Base-by-base conservation (phyloP, 2,329 filamentous ascomycete species). In the Xylaria sp. region DNA sequence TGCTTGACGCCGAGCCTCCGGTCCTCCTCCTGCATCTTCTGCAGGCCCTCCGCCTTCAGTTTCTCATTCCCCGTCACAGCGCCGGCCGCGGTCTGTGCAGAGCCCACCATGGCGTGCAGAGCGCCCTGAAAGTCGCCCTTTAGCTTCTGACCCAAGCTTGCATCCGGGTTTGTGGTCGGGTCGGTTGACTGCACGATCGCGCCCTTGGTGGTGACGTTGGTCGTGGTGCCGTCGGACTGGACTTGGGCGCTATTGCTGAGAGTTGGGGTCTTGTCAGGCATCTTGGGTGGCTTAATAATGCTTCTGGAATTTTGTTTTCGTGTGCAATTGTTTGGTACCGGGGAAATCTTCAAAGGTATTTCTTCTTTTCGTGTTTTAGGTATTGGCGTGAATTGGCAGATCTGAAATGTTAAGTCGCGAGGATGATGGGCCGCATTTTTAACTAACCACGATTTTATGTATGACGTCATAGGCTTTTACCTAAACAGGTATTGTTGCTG, bases 1-100 rank as follows among this genome's bases (percentile, higher is more conserved):
- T 51, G 48, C 48, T 51, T 51, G 48, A 51, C 48, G 15, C 23
- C 48, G 48, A 51, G 48, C 15, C 48, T 51, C 48, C 17, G 48
- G 48, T 51, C 48, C 48, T 51, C 48, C 1, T 51, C 48, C 6
- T 51, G 48, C 48, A 51, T 51, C 48, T 51, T 51, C 23, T 31
- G 23, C 48, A 51, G 48, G 48, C 48, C 48, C 48, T 51, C 10
- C 6, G 23, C 48, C 48, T 51, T 51, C 48, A 28, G 15, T 23
- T 51, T 31, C 48, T 51, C 23, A 13, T 51, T 51, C 13, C 48
- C 48, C 23, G 48, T 51, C 4, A 51, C 26, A 9, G 48, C 48
- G 26, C 46, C 48, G 26, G 26, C 23, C 10, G 48, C 23, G 13
- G 13, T n/a, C 48, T 51, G 48, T 13, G 48, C 48, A 51, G 48